Base-by-base conservation (phyloP, 2,329 filamentous ascomycete genomes). In the Hymenoscyphus fraxineus region DNA sequence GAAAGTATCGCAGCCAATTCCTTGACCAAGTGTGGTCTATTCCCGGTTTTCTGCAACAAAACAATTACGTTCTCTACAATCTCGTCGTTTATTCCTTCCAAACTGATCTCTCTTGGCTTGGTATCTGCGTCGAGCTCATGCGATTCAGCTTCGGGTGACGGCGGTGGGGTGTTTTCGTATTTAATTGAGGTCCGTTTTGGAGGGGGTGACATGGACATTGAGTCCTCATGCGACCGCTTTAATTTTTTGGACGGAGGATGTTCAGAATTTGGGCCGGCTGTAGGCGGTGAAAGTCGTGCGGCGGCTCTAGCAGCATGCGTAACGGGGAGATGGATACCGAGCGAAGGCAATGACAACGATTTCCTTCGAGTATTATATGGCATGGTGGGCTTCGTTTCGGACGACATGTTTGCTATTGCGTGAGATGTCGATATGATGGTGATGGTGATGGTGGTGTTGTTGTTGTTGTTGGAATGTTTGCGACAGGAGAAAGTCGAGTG, bases 301-400 rank as follows among this genome's bases (percentile, higher is more conserved):
- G 82, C 80, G 78, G 81, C 79, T 79, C 86, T 81, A 68, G 85
- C 80, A 73, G 87, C 83, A 73, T 88, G 81, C 72, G 83, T 82
- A 73, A 89, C 85, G 69, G 91, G 88, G 69, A 97, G 83, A 74
- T 95, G 91, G 73, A 98, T 97, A 77, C 95, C 95, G 73, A 98
- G 85, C 71, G 93, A 96, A 66, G 92, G 91, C 75, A 98, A 83
- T 68, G 93, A 97, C 71, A 99, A 82, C 75, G 93, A 97, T 83
- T 98, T 98, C 79, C 93, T 89, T 80, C 94, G 91, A 71, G 94
- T 98, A 79, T 97, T 97, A 84, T 97, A 97, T 76, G 90, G 90
- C 92, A 97, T 97, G n/a, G 64, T 44, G 44, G 65, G 13, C 64
- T 65, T 65, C 13, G 41, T 51, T 56, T 62, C 35, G 27, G 66